Evolutionary conservation across 768 basidiomycete species (phyloP), one percentile per base, ranked within the genome.

Genomic region (Butyriboletus loyo): DNA sequence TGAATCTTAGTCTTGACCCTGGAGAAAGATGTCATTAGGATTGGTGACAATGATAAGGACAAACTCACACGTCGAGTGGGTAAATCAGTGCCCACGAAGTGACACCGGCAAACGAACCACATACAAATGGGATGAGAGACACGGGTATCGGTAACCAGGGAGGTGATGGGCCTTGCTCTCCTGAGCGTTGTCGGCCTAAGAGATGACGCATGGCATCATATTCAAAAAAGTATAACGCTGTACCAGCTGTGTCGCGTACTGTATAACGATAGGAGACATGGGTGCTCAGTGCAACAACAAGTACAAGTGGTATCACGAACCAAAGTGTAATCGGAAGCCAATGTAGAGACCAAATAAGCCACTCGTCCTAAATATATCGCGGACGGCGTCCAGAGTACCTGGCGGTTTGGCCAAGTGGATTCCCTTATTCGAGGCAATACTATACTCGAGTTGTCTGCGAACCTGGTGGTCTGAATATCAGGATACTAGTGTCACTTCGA

Each of bases 1-100:
- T 98, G 95, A n/a, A 95, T 78, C 72, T 95, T 96, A 0, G 95
- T 98, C 79, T 96, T 92, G 40, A 93, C 89, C 38, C 89, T 91
- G 57, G 19, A 56, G 30, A 56, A 41, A 58, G 52, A 36, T 49
- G 51, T 56, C 41, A 40, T 38, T 32, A 30, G 35, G 30, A 8
- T 30, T 7, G 25, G 17, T 42, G 15, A 38, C 15, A 0, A 22
- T 25, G 24, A n/a, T 31, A 22, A 40, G 47, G n/a, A 41, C 27
- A 28, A 21, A 72, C 85, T 70, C 73, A 89, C 89, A 96, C 93
- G 66, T 96, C 93, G 47, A 96, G 79, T 13, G 94, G 94, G 77
- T 98, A 98, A 53, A 98, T 95, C 28, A 91, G 68, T 41, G 88
- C 88, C 90, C 90, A 92, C 39, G 87, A 89, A 42, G 85, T 84